Base-by-base conservation (phyloP, 139 green algal species). In the Monoraphidium neglectum region DNA sequence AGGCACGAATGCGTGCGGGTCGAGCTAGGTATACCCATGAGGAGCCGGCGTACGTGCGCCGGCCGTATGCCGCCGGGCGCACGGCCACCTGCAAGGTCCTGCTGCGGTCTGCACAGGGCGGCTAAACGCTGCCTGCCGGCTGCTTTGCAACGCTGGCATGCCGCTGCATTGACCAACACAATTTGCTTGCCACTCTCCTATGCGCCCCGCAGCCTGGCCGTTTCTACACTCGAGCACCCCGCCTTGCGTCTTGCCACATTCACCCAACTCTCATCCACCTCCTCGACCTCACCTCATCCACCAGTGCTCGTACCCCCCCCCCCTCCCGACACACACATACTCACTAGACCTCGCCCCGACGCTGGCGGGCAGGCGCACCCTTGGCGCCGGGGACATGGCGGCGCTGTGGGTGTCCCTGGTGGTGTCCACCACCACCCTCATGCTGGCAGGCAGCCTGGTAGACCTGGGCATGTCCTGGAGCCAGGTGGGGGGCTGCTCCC, bases 351-450 rank as follows among this genome's bases (percentile, higher is more conserved):
- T 95, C 57, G 71, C 71, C 4, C 90, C 90, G 0, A 91, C 86
- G 0, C 67, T 76, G 16, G 51, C 46, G 4, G 57, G 33, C 8
- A 70, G 82, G 47, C 81, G 90, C 37, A 90, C 79, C 18, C 91
- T 92, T 64, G 73, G 69, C 35, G 76, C 77, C 0, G 51, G 12
- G 6, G 88, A 95, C 70, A 78, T 87, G 37, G 86, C 90, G 15
- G 72, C 82, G 1, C 86, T 96, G 16, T 96, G 91, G 91, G 85
- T 96, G 26, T 89, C 90, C 2, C 83, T 96, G 18, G 87, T 94
- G 49, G 88, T 94, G n/a, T 83, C 62, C 77, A 85, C 91, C 67
- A 91, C 91, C 33, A 91, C 87, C 0, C 94, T 90, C 72, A 88
- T 87, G 66, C 80, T 95, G 47, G 88, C 87, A 10, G 82, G 76